Conservation (phyloP, 1,139 yeast genomes). For the Protomyces macrosporus region DNA sequence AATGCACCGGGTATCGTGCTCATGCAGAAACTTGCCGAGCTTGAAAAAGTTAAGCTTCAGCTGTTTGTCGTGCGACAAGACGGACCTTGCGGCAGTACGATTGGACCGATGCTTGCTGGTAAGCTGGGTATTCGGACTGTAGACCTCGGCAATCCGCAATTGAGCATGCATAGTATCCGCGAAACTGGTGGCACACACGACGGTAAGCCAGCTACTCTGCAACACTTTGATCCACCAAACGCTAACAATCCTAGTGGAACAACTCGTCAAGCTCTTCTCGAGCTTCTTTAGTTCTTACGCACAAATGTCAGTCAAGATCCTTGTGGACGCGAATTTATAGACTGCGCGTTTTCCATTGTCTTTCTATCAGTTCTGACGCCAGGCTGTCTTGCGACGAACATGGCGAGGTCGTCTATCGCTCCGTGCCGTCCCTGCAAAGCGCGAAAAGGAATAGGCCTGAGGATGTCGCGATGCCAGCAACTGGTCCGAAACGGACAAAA, state of each 20-base stretch:
- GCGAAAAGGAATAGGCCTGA: no score
- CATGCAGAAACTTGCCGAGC: slow-evolving; percentile 64
- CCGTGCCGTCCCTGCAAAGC: no score
- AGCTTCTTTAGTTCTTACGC: slow-evolving; percentile 29
- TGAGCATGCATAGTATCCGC: slow-evolving; percentile 92
- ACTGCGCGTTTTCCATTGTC: background rate
- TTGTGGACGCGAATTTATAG: slow-evolving; percentile 26
- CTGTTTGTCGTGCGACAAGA: slow-evolving; percentile 90
- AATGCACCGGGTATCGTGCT: slow-evolving; percentile 84
- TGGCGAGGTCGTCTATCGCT: no score
- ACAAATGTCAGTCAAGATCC: slow-evolving; percentile 27
- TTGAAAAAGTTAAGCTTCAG: slow-evolving; percentile 48
- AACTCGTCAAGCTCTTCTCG: slow-evolving; percentile 29
- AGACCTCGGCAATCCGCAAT: slow-evolving; percentile 89
- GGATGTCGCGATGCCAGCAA: no score
- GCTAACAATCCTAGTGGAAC: slow-evolving; percentile 23
- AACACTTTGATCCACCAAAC: background rate
- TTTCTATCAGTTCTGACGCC: no score
- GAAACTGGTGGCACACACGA: slow-evolving; percentile 75
- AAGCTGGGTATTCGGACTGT: slow-evolving; percentile 83
- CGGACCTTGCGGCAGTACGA: slow-evolving; percentile 93
- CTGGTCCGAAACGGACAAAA: no score
- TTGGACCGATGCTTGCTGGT: slow-evolving; percentile 88
- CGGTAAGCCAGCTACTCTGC: background rate
- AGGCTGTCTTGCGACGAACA: no score